Conservation (phyloP, 768 basidiomycete species). For the Tricholoma terreum region DNA sequence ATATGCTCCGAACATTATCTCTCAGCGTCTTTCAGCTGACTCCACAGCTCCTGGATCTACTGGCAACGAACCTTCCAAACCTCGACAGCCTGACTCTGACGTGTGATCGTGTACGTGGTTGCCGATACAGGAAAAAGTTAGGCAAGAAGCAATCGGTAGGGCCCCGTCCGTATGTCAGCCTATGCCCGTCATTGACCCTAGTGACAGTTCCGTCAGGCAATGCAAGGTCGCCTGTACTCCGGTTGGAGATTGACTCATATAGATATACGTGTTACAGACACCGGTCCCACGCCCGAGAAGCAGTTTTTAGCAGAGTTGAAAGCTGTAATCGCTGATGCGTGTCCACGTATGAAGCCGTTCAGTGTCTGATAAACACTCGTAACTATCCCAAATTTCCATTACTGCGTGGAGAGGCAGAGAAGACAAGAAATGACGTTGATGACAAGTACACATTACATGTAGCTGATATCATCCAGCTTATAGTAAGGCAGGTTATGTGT, state of each 20-base stretch:
- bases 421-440: too few relatives aligned
- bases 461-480: too few relatives aligned
- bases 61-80: background rate
- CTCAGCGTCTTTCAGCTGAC: background rate
- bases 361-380: too few relatives aligned
- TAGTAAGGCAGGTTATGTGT: too few relatives aligned
- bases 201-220: background rate
- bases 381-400: too few relatives aligned
- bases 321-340: background rate
- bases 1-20: background rate
- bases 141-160: background rate
- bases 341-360: background rate
- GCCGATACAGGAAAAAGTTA: background rate
- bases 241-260: background rate
- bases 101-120: background rate
- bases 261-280: too few relatives aligned
- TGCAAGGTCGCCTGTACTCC: background rate
- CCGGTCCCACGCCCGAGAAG: too few relatives aligned
- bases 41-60: background rate
- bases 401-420: too few relatives aligned
- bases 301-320: too few relatives aligned
- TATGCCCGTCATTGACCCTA: background rate
- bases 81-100: background rate
- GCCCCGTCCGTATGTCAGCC: background rate
- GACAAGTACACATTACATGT: too few relatives aligned